Evolutionary conservation across 2,329 filamentous ascomycete genomes (phyloP).

Genomic region (Talaromyces marneffei): DNA sequence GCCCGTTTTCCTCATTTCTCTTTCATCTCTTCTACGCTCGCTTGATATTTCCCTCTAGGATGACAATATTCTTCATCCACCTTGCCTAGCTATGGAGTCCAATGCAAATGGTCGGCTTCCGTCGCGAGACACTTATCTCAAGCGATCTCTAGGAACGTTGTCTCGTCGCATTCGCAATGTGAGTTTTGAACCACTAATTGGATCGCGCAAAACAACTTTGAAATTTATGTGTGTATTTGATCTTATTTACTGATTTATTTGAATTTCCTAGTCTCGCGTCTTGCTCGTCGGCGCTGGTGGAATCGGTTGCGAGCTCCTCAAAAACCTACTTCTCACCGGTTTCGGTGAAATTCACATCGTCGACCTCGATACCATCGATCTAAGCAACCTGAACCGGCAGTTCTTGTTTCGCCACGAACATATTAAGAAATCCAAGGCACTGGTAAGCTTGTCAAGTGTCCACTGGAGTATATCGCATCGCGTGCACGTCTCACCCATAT

Average conservation of each 20-base stretch:
- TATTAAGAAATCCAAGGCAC: slow-evolving; percentile 93
- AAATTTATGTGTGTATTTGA: no score
- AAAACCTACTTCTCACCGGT: slow-evolving; percentile 87
- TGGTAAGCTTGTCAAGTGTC: slow-evolving; percentile 53
- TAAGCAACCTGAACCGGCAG: slow-evolving; percentile 95
- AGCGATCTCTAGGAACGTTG: slow-evolving; percentile 40
- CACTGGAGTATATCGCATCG: background rate
- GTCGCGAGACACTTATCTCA: slow-evolving; percentile 38
- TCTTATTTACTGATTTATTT: background rate
- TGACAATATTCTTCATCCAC: background rate
- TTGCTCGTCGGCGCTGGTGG: slow-evolving; percentile 94
- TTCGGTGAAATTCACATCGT: slow-evolving; percentile 93
- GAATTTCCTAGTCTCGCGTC: slow-evolving; percentile 62
- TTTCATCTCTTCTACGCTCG: background rate
- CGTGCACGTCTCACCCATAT: background rate
- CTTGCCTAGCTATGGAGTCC: slow-evolving; percentile 12
- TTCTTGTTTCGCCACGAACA: slow-evolving; percentile 96
- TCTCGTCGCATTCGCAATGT: slow-evolving; percentile 38
- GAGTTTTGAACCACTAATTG: slow-evolving; percentile 13
- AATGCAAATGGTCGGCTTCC: slow-evolving; percentile 22
- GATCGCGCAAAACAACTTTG: background rate
- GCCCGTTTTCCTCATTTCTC: background rate
- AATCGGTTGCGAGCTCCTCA: slow-evolving; percentile 94
- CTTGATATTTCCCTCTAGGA: slow-evolving; percentile 1
- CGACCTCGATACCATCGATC: slow-evolving; percentile 95